Base-by-base conservation (phyloP, 2,329 filamentous ascomycete species). In the Fusarium nurragi region DNA sequence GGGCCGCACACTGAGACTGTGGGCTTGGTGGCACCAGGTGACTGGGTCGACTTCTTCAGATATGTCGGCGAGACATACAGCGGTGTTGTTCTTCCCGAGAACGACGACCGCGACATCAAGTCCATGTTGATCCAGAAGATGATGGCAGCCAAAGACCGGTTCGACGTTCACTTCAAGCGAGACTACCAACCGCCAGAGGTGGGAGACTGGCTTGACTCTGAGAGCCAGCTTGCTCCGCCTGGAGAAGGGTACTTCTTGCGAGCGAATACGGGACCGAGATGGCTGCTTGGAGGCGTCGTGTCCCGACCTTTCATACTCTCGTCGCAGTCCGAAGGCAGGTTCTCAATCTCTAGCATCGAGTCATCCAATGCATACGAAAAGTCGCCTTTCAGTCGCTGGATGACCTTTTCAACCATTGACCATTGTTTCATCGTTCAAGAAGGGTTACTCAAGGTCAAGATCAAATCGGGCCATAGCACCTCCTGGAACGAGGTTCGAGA, bases 31-130 rank as follows among this genome's bases (percentile, higher is more conserved):
- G 82, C 83, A 0, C 85, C 85, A 0, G 85, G 84, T 6, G 84
- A 85, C 68, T 87, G 85, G 85, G 77, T 86, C 25, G 84, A 87
- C 65, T 87, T 88, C 76, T 88, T 87, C 76, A 80, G 85, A 46
- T 83, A 85, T 68, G 80, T 87, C 9, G 80, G 79, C 25, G 84
- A 87, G 70, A 76, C 81, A 0, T 86, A 82, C 54, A 62, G 74
- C 5, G 84, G 84, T 1, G 65, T 82, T 1, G 63, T 86, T 18
- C 78, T 84, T 16, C 84, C 85, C 1, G 80, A 84, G 47, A 72
- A 75, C 32, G 85, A 87, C 68, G 67, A 79, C n/a, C 80, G 85
- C 2, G 81, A 85, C 64, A 74, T 85, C 4, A 79, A 79, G 40
- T 76, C 80, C 22, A 72, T 83, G 0, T 68, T 87, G 28, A 80